Conservation (phyloP, 768 basidiomycete genomes). For the Suillus subaureus region DNA sequence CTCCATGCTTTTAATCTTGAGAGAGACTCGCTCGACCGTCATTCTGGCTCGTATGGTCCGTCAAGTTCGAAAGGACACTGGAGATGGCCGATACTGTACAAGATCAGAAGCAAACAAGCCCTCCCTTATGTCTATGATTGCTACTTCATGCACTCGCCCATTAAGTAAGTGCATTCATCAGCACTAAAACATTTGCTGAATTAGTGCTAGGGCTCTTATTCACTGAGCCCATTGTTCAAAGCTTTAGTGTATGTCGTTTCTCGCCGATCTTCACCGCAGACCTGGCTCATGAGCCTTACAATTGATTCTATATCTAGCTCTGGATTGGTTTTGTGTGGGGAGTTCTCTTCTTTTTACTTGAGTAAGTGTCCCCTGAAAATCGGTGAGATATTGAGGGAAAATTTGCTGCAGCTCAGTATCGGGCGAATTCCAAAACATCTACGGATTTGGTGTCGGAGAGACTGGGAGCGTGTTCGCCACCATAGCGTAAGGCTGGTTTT, state of each 20-base stretch:
- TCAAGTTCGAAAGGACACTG: conserved; percentile 63
- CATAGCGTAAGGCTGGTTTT: conserved; percentile 46
- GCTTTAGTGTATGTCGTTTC: conserved; percentile 60
- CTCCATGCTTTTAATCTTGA: conserved; percentile 55
- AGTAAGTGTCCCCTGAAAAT: conserved; percentile 37
- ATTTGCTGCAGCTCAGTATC: conserved; percentile 48
- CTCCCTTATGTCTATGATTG: conserved; percentile 60
- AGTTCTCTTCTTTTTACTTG: conserved; percentile 66
- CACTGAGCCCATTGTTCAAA: conserved; percentile 69
- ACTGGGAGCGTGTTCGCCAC: conserved; percentile 62
- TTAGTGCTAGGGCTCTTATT: conserved; percentile 23
- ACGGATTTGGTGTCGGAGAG: conserved; percentile 60
- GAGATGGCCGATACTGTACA: conserved; percentile 62
- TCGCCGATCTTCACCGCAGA: neutral
- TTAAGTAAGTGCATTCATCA: conserved; percentile 54
- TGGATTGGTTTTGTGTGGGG: conserved; percentile 82
- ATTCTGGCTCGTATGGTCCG: conserved; percentile 68
- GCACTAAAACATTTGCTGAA: conserved; percentile 5
- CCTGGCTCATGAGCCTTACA: neutral
- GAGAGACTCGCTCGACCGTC: conserved; percentile 74
- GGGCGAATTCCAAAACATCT: conserved; percentile 55
- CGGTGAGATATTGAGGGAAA: conserved; percentile 11
- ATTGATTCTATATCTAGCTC: conserved; percentile 41
- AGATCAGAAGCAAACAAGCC: conserved; percentile 65
- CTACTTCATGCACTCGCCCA: conserved; percentile 70